Percentiles rank a stretch among this genome's conserved stretches.
Conservation (phyloP, 2,329 filamentous ascomycete species). For the Hirsutella minnesotensis region DNA sequence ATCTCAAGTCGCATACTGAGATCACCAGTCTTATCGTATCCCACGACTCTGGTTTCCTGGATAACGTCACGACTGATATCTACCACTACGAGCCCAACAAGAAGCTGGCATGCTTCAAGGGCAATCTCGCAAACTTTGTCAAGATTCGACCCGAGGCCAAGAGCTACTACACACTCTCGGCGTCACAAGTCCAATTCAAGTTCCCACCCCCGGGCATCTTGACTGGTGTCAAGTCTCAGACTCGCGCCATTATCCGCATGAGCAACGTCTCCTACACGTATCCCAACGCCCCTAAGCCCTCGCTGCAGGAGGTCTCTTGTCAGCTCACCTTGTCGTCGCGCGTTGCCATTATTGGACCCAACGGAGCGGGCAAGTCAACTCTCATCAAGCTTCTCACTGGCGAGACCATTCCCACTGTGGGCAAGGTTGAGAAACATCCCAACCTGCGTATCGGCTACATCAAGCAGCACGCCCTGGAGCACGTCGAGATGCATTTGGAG, state of each 20-base stretch:
- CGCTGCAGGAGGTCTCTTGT: slow-evolving; percentile 77
- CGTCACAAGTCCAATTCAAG: slow-evolving; percentile 86
- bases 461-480: slow-evolving; percentile 97
- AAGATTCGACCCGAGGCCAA: slow-evolving; percentile 85
- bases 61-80: slow-evolving; percentile 96
- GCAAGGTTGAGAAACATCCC: slow-evolving; percentile 94
- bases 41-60: slow-evolving; percentile 95
- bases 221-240: slow-evolving; percentile 88
- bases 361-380: slow-evolving; percentile 96
- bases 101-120: slow-evolving; percentile 81
- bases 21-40: slow-evolving; percentile 97
- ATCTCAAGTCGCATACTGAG: slow-evolving; percentile 88
- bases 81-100: slow-evolving; percentile 96
- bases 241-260: slow-evolving; percentile 92
- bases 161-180: slow-evolving; percentile 94
- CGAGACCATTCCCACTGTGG: slow-evolving; percentile 70
- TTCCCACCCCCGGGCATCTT: slow-evolving; percentile 93
- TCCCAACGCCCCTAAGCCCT: slow-evolving; percentile 77
- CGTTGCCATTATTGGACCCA: slow-evolving; percentile 91
- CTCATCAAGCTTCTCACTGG: slow-evolving; percentile 96
- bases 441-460: slow-evolving; percentile 99
- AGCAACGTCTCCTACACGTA: slow-evolving; percentile 86
- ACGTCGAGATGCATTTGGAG: slow-evolving; percentile 98
- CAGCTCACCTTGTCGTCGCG: slow-evolving; percentile 80
- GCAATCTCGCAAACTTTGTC: slow-evolving; percentile 76